A percentile compares a stretch with the other conserved stretches of the same genome.
Conservation (phyloP, 371 early-diverging fungal genomes). For the Zychaea mexicana region DNA sequence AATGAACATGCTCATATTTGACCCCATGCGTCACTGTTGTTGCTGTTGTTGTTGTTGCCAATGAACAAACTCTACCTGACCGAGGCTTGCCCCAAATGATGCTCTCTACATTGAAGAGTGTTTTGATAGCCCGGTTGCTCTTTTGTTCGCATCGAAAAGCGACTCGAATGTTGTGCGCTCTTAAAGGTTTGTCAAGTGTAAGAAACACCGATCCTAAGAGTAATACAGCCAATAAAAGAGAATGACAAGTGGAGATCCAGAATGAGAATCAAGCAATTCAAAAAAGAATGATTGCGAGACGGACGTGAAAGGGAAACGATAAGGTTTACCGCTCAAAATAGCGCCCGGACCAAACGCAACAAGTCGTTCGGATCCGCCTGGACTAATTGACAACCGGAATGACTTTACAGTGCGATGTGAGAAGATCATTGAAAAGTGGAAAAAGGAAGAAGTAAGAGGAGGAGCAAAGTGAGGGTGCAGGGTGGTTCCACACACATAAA, state of each 20-base stretch:
- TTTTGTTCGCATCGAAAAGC: conserved; percentile 36
- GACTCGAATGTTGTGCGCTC: conserved; percentile 31
- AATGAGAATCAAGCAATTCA: conserved; percentile 1
- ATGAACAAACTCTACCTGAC: conserved; percentile 8
- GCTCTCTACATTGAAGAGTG: conserved; percentile 34
- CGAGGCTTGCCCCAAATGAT: conserved; percentile 28
- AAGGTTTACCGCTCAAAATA: conserved; percentile 38
- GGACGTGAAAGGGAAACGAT: not conserved
- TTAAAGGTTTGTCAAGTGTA: conserved; percentile 29
- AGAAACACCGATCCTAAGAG: conserved; percentile 38
- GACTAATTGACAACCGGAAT: conserved; percentile 30
- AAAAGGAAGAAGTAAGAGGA: not conserved
- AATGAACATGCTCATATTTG: not conserved
- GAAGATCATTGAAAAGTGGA: conserved; percentile 20
- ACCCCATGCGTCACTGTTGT: not conserved
- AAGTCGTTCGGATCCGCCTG: conserved; percentile 28
- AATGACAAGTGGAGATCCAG: not conserved
- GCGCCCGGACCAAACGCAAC: conserved; percentile 53
- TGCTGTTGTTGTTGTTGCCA: not conserved
- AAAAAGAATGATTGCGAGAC: not conserved
- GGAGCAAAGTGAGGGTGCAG: conserved; percentile 8
- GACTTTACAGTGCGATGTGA: conserved; percentile 23
- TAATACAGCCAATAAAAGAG: not conserved
- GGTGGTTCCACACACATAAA: not conserved
- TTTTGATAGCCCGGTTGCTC: conserved; percentile 6